phyloP scores from a whole-genome alignment of 1,284 basidiomycete genomes.

The Puccinia coronata region DNA sequence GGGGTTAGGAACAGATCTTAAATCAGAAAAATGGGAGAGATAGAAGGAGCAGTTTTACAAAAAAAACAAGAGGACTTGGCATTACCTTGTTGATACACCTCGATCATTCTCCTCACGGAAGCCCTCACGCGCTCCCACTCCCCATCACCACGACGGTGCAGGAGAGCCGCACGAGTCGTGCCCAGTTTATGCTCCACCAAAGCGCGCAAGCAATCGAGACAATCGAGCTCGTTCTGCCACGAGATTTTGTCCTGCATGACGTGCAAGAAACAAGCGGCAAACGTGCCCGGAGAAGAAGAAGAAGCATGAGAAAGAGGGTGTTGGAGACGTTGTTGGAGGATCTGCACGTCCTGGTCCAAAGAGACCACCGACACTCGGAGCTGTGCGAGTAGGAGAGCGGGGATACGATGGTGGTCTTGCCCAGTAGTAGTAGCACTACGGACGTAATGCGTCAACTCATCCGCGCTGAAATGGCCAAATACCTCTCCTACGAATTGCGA shows the following conservation, averaged over 20 bases:
- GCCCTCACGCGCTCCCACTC: constrained; percentile 21
- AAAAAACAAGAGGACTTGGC: no score
- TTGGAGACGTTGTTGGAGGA: neutral
- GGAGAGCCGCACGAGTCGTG: neutral
- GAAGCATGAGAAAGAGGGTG: neutral
- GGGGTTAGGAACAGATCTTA: no score
- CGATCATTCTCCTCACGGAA: constrained; percentile 32
- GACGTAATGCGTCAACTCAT: constrained; percentile 12
- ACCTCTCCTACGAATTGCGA: neutral
- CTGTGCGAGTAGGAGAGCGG: constrained; percentile 4
- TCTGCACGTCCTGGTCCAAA: constrained; percentile 8
- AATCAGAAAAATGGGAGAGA: no score
- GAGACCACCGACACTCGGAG: no score
- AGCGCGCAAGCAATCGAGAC: constrained; percentile 26
- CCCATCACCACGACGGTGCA: neutral
- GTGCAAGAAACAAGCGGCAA: neutral
- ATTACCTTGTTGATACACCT: constrained; percentile 34
- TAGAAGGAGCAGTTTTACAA: no score
- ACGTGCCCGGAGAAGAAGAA: neutral
- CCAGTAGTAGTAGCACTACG: no score
- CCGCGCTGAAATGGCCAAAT: neutral
- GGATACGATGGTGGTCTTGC: no score
- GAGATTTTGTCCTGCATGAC: neutral
- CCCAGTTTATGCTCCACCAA: constrained; percentile 11
- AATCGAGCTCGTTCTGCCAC: constrained; percentile 42